Base-by-base conservation (phyloP, 495 filamentous ascomycete genomes). In the Neurospora hispaniola region DNA sequence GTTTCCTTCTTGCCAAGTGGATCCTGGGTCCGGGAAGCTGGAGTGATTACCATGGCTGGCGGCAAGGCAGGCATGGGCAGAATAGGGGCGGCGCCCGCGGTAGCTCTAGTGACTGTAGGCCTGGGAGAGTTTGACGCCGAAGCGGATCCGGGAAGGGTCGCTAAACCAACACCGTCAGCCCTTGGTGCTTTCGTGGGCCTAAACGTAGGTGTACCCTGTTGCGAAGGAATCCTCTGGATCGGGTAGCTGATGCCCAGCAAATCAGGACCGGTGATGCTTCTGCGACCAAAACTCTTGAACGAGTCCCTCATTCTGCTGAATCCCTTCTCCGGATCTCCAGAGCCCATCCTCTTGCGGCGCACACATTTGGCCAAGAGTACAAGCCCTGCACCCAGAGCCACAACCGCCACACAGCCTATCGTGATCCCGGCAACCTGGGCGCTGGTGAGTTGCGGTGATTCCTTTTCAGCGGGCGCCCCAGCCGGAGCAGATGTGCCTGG, bases 361-460 rank as follows among this genome's bases (percentile, higher is more conserved):
- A 80, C 74, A 70, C 80, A 83, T 66, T 79, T 79, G 12, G 81
- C 81, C 20, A 87, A 54, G 16, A 86, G 73, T n/a, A 87, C 80
- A 42, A 81, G 75, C 42, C 78, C 74, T 2, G 86, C 74, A 1
- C 80, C 80, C 14, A 86, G 75, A 16, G 78, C 73, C 27, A 83
- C 76, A 11, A 83, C 78, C 38, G 82, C 84, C 18, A 79, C 77
- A 20, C 80, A 79, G 9, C 85, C 87, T 5, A 86, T 79, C 6
- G 80, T 71, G 48, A 89, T 86, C 0, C 86, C 87, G 0, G 80
- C 79, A 69, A 87, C 80, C 54, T 88, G 85, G 0, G 72, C 77
- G 41, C 78, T 77, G 39, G 69, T 80, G 31, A 85, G 80, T 46
- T 73, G 44, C 41, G 74, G 70, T 39, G 59, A 72, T 20, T 44